Conservation (phyloP, 305 asterid genomes). For the Fraxinus ornus region DNA sequence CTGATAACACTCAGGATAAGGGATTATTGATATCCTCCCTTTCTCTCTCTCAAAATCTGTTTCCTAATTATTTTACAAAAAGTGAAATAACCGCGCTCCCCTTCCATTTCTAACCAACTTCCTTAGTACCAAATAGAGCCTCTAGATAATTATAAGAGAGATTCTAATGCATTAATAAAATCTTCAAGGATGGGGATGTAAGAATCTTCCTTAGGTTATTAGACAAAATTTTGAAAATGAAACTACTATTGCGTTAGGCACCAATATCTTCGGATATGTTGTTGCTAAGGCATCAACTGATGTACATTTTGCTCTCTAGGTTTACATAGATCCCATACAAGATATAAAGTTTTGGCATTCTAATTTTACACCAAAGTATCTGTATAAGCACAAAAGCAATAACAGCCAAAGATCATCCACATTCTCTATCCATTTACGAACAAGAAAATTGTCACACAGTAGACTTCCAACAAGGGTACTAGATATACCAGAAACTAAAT, state of each 20-base stretch:
- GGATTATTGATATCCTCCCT: background rate
- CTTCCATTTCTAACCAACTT: background rate
- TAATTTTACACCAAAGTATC: background rate
- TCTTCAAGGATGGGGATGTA: background rate
- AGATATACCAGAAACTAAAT: slow-evolving; percentile 9
- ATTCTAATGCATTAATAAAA: background rate
- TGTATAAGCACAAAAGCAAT: background rate
- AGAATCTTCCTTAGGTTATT: background rate
- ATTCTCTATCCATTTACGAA: background rate
- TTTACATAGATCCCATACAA: background rate
- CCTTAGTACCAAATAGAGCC: background rate
- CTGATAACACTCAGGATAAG: background rate
- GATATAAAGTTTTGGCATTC: background rate
- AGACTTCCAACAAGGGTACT: background rate
- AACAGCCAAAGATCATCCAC: background rate
- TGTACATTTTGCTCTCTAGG: background rate
- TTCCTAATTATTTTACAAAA: background rate
- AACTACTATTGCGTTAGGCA: background rate
- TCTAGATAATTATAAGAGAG: background rate
- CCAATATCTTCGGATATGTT: background rate
- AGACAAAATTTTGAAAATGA: background rate
- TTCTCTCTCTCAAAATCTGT: background rate
- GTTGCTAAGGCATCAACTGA: background rate
- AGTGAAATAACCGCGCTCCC: background rate
- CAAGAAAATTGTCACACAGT: background rate